These are phyloP conservation scores for Hericium coralloides DNA, from an alignment of 768 basidiomycete species.

Conservation along the genomic window DNA sequence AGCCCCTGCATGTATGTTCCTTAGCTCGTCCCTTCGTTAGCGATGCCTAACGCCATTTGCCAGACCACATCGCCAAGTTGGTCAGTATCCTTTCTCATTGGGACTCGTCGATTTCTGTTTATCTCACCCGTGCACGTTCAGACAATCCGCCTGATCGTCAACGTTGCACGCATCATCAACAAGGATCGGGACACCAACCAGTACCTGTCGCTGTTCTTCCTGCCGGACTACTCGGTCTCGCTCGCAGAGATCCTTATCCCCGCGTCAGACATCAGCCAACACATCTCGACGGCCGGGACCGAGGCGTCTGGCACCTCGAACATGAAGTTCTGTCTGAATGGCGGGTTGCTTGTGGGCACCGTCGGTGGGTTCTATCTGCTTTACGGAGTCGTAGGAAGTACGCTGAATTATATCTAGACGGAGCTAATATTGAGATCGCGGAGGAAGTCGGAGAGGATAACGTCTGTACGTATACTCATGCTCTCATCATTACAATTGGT, in stretches of 20 bases:
- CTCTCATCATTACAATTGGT: background rate
- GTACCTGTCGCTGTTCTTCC: conserved; percentile 84
- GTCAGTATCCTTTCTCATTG: conserved; percentile 25
- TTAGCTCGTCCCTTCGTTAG: background rate
- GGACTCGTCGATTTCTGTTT: background rate
- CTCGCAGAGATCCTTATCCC: conserved; percentile 79
- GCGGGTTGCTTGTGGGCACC: conserved; percentile 81
- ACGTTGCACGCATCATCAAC: conserved; percentile 74
- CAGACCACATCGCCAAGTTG: conserved; percentile 89
- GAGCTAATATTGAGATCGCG: conserved; percentile 94
- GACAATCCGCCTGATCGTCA: conserved; percentile 91
- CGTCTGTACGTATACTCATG: conserved; percentile 56
- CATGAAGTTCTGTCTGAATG: conserved; percentile 89
- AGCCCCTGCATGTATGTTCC: conserved; percentile 73
- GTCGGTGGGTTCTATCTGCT: conserved; percentile 34
- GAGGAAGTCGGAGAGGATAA: conserved; percentile 92
- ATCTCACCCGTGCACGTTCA: conserved; percentile 18
- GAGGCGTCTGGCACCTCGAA: conserved; percentile 80
- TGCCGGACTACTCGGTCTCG: conserved; percentile 91
- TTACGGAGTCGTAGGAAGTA: background rate
- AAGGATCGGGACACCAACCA: conserved; percentile 83
- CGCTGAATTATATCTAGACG: conserved; percentile 39
- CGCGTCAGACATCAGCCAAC: conserved; percentile 91
- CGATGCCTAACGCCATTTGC: conserved; percentile 6
- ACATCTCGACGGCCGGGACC: conserved; percentile 96